These are phyloP conservation scores for Saururus chinensis DNA, from an alignment of 164 flowering plant species.

Conservation along the genomic window DNA sequence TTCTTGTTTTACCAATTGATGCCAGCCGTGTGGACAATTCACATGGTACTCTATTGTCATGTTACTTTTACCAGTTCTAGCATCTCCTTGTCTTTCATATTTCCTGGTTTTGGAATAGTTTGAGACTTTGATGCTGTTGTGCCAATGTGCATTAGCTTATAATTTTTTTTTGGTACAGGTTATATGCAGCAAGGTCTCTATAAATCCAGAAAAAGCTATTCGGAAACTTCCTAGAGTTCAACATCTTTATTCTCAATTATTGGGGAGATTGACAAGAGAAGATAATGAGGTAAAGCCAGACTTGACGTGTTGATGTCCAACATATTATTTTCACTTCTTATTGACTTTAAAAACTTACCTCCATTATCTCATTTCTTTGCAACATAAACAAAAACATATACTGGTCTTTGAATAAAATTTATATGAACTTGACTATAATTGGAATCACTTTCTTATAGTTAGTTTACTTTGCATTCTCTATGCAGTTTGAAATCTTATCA, in stretches of 20 bases:
- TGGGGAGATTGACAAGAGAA: slow-evolving; percentile 63
- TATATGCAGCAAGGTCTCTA: slow-evolving; percentile 44
- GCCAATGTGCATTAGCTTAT: not conserved
- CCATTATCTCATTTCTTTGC: too few relatives aligned
- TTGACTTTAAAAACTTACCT: too few relatives aligned
- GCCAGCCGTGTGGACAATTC: not conserved
- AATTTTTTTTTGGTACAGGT: slow-evolving; percentile 33
- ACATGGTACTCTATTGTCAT: not conserved
- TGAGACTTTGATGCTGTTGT: not conserved
- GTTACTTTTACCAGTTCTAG: not conserved
- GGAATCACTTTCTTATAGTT: not conserved
- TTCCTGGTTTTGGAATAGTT: not conserved
- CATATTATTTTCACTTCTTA: too few relatives aligned
- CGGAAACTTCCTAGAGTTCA: slow-evolving; percentile 84
- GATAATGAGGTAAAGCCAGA: slow-evolving; percentile 64
- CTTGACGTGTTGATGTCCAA: not conserved
- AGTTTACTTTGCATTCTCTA: not conserved
- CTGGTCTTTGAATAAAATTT: too few relatives aligned
- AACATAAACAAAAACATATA: too few relatives aligned
- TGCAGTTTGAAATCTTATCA: slow-evolving; percentile 73
- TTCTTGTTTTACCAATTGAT: slow-evolving; percentile 1
- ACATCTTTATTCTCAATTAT: slow-evolving; percentile 68
- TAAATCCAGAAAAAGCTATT: slow-evolving; percentile 61
- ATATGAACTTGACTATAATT: not conserved
- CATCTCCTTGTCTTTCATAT: not conserved